Base-by-base conservation (phyloP, 768 basidiomycete species). In the Russula vinacea region DNA sequence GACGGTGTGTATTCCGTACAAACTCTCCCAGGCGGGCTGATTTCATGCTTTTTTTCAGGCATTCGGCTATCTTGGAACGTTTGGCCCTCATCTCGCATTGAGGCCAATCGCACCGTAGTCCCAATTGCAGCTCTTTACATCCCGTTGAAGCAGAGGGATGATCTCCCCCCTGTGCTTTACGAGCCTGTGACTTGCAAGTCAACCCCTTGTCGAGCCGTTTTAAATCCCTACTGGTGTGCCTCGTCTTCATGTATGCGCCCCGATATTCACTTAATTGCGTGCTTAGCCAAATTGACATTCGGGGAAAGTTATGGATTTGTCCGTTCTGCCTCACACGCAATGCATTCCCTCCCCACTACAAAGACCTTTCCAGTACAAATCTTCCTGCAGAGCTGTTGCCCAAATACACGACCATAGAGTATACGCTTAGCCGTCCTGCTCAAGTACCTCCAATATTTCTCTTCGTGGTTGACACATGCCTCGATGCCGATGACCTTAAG, bases 391-490 rank as follows among this genome's bases (percentile, higher is more conserved):
- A 99, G 74, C 83, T 99, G 35, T 77, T 98, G 44, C 94, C 96
- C 72, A 95, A 97, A 77, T 98, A 98, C 81, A 98, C 97, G 37
- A 99, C 97, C 9, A 97, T 99, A 77, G 97, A 99, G 78, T 99
- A 99, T 79, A 98, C 96, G n/a, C 89, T 98, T 53, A 82, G 89
- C 29, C 86, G 96, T 66, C 88, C 92, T 1, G 92, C 88, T 14
- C 92, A 89, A 71, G 88, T 96, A 51, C 95, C 96, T 5, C 96
- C 97, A 57, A 84, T 98, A 76, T 98, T 99, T 82, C 82, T 99
- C 50, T 97, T 94, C 74, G 94, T 98, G 58, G 88, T 99, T 54
- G 96, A 98, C 75, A 98, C 95, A 26, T 99, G 97, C 74, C 81
- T 98, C 69, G 92, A 94, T 70, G 90, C 92, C 65, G 94, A 97